Evolutionary conservation across 176 grass and related monocot genomes (phyloP).

Genomic region (Triticum timopheevii): DNA sequence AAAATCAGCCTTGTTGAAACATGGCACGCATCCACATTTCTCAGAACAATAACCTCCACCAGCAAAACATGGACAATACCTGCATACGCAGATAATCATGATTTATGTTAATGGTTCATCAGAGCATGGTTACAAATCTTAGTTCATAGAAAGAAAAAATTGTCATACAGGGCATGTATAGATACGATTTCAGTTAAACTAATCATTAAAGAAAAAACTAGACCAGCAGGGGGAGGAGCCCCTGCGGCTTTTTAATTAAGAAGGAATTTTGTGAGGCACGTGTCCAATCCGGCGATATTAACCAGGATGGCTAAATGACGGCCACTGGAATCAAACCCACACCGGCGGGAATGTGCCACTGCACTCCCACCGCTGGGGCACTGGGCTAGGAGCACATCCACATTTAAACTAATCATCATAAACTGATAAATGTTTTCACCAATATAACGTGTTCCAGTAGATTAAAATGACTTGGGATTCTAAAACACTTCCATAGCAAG

Average conservation of each 20-base stretch:
- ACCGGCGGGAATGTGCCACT: too few relatives aligned
- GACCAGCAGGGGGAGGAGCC: too few relatives aligned
- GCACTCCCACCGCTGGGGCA: too few relatives aligned
- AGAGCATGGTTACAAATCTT: neutral
- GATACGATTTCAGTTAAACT: neutral
- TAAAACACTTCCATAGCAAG: neutral
- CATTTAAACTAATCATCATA: neutral
- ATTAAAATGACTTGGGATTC: neutral
- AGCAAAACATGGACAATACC: constrained; percentile 63
- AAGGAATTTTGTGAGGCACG: too few relatives aligned
- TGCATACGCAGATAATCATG: constrained; percentile 21
- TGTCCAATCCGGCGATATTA: too few relatives aligned
- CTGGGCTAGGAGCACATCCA: too few relatives aligned
- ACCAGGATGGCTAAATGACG: too few relatives aligned
- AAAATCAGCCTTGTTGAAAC: constrained; percentile 54
- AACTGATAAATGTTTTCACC: neutral
- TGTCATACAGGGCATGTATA: neutral
- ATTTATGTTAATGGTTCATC: neutral
- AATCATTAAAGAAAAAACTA: neutral
- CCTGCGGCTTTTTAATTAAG: too few relatives aligned
- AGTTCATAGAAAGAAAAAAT: neutral
- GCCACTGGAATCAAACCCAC: too few relatives aligned
- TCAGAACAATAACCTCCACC: constrained; percentile 65
- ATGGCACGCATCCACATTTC: constrained; percentile 53
- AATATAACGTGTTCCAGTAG: neutral